Evolutionary conservation across 345 rosid genomes (phyloP).

Genomic region (Balakata baccata): DNA sequence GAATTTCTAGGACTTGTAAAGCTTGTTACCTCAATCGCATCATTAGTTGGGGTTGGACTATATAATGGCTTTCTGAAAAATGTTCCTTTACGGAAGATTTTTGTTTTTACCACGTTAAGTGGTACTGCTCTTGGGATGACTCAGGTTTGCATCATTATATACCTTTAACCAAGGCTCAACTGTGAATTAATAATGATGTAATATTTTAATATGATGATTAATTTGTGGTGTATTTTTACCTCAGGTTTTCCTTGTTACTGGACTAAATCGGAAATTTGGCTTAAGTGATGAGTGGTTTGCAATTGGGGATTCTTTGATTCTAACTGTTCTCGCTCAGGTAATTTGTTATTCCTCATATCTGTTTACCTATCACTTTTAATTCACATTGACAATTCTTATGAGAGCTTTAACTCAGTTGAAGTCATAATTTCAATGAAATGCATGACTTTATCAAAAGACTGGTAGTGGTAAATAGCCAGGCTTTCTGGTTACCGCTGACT

Average conservation of each 20-base stretch:
- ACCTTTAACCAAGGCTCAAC: not conserved
- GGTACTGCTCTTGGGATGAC: constrained; percentile 96
- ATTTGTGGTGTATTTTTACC: constrained; percentile 8
- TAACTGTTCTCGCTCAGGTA: constrained; percentile 92
- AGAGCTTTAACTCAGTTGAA: not conserved
- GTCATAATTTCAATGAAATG: not conserved
- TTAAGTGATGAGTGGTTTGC: constrained; percentile 97
- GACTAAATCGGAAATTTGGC: constrained; percentile 72
- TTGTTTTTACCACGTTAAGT: constrained; percentile 59
- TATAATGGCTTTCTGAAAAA: constrained; percentile 89
- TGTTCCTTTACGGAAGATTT: constrained; percentile 74
- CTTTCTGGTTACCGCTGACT: not conserved
- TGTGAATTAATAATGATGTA: not conserved
- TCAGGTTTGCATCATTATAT: constrained; percentile 51
- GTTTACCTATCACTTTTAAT: not conserved
- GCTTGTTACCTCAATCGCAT: constrained; percentile 84
- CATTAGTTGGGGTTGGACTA: constrained; percentile 83
- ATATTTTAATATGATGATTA: not conserved
- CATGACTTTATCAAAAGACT: not conserved
- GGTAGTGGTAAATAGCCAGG: not conserved
- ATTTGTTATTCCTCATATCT: not conserved
- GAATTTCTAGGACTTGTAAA: constrained; percentile 97
- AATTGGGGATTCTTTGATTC: constrained; percentile 85
- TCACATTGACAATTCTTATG: not conserved
- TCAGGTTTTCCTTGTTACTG: constrained; percentile 86